Conservation (phyloP, 2,329 filamentous ascomycete species). For the Xylaria sp. region DNA sequence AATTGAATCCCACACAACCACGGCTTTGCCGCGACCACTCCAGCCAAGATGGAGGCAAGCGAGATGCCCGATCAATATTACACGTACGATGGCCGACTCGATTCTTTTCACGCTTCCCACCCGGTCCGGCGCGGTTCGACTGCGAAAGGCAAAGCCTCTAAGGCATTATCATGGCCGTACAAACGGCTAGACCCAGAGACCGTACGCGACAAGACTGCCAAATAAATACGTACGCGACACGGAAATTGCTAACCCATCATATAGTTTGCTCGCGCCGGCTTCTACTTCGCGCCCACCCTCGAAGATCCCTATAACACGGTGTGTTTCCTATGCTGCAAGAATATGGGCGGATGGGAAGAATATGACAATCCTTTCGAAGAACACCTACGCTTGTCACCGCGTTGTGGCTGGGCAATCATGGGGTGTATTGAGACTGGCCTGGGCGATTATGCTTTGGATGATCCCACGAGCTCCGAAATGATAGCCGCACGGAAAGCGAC, state of each 20-base stretch:
- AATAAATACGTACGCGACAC: conserved; percentile 58
- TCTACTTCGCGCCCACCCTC: conserved; percentile 81
- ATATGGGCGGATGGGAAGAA: conserved; percentile 90
- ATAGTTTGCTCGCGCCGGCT: conserved; percentile 87
- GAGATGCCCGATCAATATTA: conserved; percentile 56
- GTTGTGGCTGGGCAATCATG: conserved; percentile 87
- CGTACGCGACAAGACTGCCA: conserved; percentile 55
- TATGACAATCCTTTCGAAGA: conserved; percentile 83
- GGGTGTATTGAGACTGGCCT: conserved; percentile 65
- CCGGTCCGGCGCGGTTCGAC: conserved; percentile 74
- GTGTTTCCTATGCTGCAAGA: conserved; percentile 85
- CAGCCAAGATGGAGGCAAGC: conserved; percentile 37
- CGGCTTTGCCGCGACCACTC: conserved; percentile 3
- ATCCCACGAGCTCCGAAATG: conserved; percentile 75
- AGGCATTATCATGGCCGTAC: conserved; percentile 79
- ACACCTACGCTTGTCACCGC: conserved; percentile 80
- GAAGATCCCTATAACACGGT: conserved; percentile 83
- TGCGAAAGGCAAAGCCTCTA: conserved; percentile 62
- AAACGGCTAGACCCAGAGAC: conserved; percentile 67
- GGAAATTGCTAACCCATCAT: conserved; percentile 21
- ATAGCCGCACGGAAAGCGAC: conserved; percentile 79
- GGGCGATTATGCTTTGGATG: conserved; percentile 68
- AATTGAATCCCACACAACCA: background rate
- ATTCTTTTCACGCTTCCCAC: conserved; percentile 74
- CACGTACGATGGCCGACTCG: conserved; percentile 76